Conservation (phyloP, 2,329 filamentous ascomycete genomes). For the Drechslera avenae region DNA sequence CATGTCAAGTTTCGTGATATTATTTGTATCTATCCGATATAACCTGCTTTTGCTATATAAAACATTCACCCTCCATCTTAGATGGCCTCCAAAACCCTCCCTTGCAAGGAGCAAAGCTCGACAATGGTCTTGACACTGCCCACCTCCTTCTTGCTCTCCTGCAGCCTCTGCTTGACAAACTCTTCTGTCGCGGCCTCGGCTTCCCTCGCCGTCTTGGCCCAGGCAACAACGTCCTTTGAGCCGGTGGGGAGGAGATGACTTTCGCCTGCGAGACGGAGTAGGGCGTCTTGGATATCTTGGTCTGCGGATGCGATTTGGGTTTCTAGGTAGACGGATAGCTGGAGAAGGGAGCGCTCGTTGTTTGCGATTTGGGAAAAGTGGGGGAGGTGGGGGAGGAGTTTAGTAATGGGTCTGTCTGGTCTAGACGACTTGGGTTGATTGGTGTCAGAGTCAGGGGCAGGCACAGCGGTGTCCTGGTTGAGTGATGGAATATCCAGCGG, state of each 20-base stretch:
- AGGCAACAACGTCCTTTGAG: conserved; percentile 31
- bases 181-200: conserved; percentile 26
- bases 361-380: conserved; percentile 30
- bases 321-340: conserved; percentile 44
- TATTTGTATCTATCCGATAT: too few species aligned
- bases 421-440: conserved; percentile 5
- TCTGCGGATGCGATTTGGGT: conserved; percentile 38
- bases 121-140: conserved; percentile 32
- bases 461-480: background rate
- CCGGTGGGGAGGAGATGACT: conserved; percentile 47
- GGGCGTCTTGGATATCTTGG: conserved; percentile 34
- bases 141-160: conserved; percentile 31
- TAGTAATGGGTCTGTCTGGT: conserved; percentile 22
- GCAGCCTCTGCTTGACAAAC: conserved; percentile 25
- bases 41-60: too few species aligned
- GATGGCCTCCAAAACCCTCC: conserved; percentile 15
- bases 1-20: too few species aligned
- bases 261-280: conserved; percentile 46
- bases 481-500: background rate
- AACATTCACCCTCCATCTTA: too few species aligned
- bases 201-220: conserved; percentile 33
- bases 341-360: conserved; percentile 40
- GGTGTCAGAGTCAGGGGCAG: background rate
- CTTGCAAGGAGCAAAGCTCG: conserved; percentile 38
- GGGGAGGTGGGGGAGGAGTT: conserved; percentile 39